Evolutionary conservation across 176 grass and related monocot genomes (phyloP).

Genomic region (Zizania latifolia): DNA sequence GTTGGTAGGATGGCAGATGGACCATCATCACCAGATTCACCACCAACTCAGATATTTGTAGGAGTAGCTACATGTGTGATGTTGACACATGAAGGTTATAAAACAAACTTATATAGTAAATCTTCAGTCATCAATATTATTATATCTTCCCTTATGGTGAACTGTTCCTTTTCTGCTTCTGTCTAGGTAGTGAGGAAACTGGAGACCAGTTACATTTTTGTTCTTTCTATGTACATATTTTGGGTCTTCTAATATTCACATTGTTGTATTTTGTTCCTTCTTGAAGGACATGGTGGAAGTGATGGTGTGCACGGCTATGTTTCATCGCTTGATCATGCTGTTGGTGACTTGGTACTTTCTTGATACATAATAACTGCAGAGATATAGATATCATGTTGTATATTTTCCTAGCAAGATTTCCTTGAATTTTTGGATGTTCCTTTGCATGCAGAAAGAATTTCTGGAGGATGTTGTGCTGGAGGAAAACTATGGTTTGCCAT

Average conservation of each 20-base stretch:
- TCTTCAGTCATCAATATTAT: background rate
- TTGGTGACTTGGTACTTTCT: slow-evolving; percentile 72
- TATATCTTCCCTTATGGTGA: background rate
- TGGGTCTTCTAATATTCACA: slow-evolving; percentile 10
- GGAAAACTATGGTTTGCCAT: slow-evolving; percentile 55
- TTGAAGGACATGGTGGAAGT: slow-evolving; percentile 85
- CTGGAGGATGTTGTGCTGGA: slow-evolving; percentile 60
- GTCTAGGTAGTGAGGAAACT: background rate
- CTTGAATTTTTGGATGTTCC: background rate
- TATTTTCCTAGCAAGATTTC: background rate
- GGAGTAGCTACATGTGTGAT: background rate
- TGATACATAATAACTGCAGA: slow-evolving; percentile 10
- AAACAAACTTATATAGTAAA: background rate
- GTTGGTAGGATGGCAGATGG: no score
- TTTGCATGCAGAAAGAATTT: slow-evolving; percentile 66
- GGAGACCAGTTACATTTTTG: background rate
- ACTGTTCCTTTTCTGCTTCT: background rate
- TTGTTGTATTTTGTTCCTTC: slow-evolving; percentile 14
- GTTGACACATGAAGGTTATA: background rate
- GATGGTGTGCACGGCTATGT: slow-evolving; percentile 94
- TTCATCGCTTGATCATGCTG: slow-evolving; percentile 83
- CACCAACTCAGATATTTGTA: background rate
- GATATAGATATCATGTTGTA: slow-evolving; percentile 10
- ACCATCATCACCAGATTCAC: no score
- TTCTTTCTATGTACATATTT: background rate